phyloP scores from a whole-genome alignment of 139 green algal species.

The Chlorella sp. region DNA sequence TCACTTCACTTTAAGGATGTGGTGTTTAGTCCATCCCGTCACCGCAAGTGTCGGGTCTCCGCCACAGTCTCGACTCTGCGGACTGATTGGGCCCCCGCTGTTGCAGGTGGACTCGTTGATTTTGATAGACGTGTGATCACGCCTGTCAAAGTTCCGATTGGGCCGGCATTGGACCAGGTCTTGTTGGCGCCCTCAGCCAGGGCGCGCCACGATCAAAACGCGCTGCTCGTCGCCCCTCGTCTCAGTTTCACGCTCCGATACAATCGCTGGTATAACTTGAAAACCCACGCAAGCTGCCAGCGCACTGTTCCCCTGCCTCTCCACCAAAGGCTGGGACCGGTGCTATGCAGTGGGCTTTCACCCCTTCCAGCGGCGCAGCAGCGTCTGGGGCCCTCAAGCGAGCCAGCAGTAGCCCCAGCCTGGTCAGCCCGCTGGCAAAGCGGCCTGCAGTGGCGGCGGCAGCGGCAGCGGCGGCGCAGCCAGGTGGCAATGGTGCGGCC shows the following conservation, averaged over 20 bases:
- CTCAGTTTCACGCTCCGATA: not conserved
- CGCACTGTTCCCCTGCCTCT: not conserved
- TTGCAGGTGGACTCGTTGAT: too few species aligned
- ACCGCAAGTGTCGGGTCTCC: too few species aligned
- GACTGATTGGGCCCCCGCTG: too few species aligned
- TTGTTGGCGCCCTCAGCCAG: not conserved
- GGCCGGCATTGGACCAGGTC: too few species aligned
- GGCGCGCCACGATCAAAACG: not conserved
- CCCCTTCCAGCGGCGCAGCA: not conserved
- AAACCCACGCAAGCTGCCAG: not conserved
- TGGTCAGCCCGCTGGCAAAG: not conserved
- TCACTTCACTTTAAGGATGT: too few species aligned
- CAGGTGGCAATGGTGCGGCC: not conserved
- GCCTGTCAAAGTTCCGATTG: too few species aligned
- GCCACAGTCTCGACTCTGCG: too few species aligned
- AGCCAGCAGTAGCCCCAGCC: not conserved
- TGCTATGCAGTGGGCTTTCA: constrained; percentile 1
- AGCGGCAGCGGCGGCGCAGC: not conserved
- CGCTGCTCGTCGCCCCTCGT: too few species aligned
- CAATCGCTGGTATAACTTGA: not conserved
- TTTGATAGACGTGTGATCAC: too few species aligned
- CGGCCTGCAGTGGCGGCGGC: not conserved
- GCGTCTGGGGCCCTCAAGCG: not conserved
- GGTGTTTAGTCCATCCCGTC: too few species aligned
- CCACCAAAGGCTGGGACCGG: too few species aligned